Percentiles rank a stretch among this genome's conserved stretches.
Evolutionary conservation across 2,329 filamentous ascomycete genomes (phyloP).

Genomic region (Cadophora gregata): DNA sequence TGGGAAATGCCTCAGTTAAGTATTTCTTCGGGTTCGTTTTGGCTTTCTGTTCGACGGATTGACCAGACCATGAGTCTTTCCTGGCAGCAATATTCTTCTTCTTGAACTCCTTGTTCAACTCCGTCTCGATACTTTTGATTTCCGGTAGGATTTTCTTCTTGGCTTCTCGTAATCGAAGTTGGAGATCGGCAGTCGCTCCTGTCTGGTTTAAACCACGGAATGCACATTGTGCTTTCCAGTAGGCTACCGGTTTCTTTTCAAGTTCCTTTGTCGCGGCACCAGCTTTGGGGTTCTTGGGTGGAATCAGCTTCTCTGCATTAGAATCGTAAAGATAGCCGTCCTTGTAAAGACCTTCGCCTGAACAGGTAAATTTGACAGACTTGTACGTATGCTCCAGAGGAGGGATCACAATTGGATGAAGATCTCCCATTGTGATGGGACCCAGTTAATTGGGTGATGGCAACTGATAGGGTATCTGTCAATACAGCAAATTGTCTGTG

Average conservation of each 20-base stretch:
- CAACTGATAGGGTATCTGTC: neutral
- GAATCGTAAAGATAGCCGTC: conserved; percentile 31
- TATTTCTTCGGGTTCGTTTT: conserved; percentile 25
- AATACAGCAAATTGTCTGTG: neutral
- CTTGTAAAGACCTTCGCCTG: conserved; percentile 31
- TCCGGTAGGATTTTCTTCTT: conserved; percentile 32
- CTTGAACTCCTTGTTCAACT: conserved; percentile 32
- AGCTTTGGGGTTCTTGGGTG: conserved; percentile 29
- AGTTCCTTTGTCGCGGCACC: conserved; percentile 20
- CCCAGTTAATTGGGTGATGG: neutral
- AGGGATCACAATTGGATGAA: conserved; percentile 30
- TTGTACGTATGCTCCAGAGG: conserved; percentile 27
- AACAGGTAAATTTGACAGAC: conserved; percentile 32
- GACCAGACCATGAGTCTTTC: conserved; percentile 22
- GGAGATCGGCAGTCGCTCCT: conserved; percentile 29
- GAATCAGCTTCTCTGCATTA: conserved; percentile 29
- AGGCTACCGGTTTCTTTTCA: conserved; percentile 29
- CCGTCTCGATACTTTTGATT: conserved; percentile 25
- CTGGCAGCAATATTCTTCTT: conserved; percentile 23
- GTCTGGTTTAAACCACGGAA: conserved; percentile 31
- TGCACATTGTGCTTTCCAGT: conserved; percentile 35
- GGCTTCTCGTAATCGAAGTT: conserved; percentile 29
- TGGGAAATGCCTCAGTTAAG: conserved; percentile 28
- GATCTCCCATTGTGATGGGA: conserved; percentile 23
- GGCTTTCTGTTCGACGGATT: conserved; percentile 29